A percentile compares a stretch with the other conserved stretches of the same genome.
phyloP scores from a whole-genome alignment of 2,329 filamentous ascomycete genomes.

The Albophoma yamanashiensis region DNA sequence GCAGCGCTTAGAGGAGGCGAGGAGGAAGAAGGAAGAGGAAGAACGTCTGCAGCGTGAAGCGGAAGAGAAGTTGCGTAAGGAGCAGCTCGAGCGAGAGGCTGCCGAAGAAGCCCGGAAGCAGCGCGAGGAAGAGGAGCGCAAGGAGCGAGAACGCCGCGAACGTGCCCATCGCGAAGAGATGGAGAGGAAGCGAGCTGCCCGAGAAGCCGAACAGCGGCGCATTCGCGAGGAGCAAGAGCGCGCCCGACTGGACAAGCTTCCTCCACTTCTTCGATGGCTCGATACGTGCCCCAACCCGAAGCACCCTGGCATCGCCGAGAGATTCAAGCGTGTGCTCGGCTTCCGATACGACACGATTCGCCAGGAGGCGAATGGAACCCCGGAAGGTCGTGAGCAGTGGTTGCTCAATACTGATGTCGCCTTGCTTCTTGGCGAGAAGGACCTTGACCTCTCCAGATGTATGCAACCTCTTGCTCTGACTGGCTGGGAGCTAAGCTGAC shows the following conservation, averaged over 20 bases:
- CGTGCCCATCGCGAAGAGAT: slow-evolving; percentile 31
- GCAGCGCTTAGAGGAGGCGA: slow-evolving; percentile 23
- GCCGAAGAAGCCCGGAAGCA: slow-evolving; percentile 37
- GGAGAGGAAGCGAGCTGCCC: slow-evolving; percentile 37
- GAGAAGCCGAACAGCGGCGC: slow-evolving; percentile 40
- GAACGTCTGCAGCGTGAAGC: slow-evolving; percentile 24
- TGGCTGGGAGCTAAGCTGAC: slow-evolving; percentile 1
- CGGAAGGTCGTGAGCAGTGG: slow-evolving; percentile 54
- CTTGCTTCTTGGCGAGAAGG: slow-evolving; percentile 53
- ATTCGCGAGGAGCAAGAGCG: slow-evolving; percentile 44
- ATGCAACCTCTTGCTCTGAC: slow-evolving; percentile 15
- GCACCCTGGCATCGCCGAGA: slow-evolving; percentile 35
- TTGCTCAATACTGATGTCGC: slow-evolving; percentile 54
- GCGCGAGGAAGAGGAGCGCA: slow-evolving; percentile 41
- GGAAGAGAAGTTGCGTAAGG: slow-evolving; percentile 26
- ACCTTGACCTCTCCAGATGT: slow-evolving; percentile 50
- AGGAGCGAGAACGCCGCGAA: slow-evolving; percentile 37
- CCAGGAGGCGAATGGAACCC: slow-evolving; percentile 37
- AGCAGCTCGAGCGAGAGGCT: slow-evolving; percentile 35
- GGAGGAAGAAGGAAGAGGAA: slow-evolving; percentile 21
- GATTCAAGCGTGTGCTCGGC: slow-evolving; percentile 47
- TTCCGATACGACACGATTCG: slow-evolving; percentile 55
- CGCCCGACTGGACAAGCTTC: slow-evolving; percentile 43
- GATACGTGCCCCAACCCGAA: slow-evolving; percentile 41
- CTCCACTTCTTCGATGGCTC: slow-evolving; percentile 51